Evolutionary conservation across 2,329 filamentous ascomycete species (phyloP), one percentile per base, ranked within the genome.

Genomic region (Cladophialophora psammophila): DNA sequence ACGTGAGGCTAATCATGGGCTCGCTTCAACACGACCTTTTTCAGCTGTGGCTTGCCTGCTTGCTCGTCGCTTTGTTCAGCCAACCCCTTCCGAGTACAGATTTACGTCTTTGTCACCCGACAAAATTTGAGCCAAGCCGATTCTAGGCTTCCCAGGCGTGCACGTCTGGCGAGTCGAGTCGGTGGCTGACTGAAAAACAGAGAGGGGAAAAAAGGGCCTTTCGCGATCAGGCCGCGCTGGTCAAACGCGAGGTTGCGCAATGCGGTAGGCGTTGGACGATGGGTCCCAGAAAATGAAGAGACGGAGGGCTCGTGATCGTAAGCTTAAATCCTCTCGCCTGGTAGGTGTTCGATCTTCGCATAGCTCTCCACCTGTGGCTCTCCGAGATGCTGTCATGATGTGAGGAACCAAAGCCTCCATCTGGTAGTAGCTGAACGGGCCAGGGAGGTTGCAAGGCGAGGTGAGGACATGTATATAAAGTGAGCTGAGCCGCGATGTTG

Each of bases 251-350:
- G 40, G 3, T 42, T 42, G 40, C 15, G 40, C 40, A 42, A 42
- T 42, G 13, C 40, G 18, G 40, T n/a, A n/a, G 18, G n/a, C n/a
- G 40, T 6, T 42, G 40, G 40, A 42, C 15, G 3, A n/a, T 13
- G n/a, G 15, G 13, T 5, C 5, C 5, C 5, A 8, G 4, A 13
- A 42, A n/a, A 45, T 31, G 38, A 40, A n/a, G 15, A 20, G 38
- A 40, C n/a, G 40, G 15, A 34, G 32, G 31, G 36, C 38, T 59
- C 56, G 56, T 59, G 56, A 59, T 42, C 56, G 20, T 59, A 38
- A 45, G 56, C 56, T 59, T 40, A 31, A 31, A n/a, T 15, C 54
- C 6, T 40, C 20, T 20, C 5, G 40, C 40, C 40, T 42, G 40
- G 13, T 26, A 26, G 26, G 26, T 26, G 26, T 26, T n/a, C 40